A percentile compares a stretch with the other conserved stretches of the same genome.
Conservation (phyloP, 352 stramenopile genomes). For the Globisporangium polare region DNA sequence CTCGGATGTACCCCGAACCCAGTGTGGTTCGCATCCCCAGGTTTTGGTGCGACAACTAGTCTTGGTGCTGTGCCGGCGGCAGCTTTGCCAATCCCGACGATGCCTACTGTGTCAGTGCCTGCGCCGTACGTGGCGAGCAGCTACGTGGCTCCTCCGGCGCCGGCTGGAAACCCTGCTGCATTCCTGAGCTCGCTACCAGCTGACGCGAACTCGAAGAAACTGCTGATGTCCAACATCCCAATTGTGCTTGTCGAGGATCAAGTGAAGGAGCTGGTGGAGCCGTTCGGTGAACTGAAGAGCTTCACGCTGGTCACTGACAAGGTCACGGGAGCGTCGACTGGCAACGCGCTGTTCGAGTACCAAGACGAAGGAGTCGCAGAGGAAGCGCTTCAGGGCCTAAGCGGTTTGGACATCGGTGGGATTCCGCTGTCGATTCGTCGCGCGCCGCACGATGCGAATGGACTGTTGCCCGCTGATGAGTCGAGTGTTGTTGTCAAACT, state of each 20-base stretch:
- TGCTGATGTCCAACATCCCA: constrained; percentile 85
- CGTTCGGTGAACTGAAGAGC: constrained; percentile 70
- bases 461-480: constrained; percentile 25
- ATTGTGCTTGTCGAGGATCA: constrained; percentile 70
- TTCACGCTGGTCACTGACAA: constrained; percentile 66
- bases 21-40: constrained; percentile 59
- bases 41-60: constrained; percentile 13
- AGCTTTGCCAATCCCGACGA: constrained; percentile 1
- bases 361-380: constrained; percentile 49
- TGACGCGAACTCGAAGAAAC: constrained; percentile 28
- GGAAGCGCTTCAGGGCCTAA: constrained; percentile 63
- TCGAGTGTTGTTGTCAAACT: constrained; percentile 66
- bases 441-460: constrained; percentile 25
- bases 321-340: constrained; percentile 42
- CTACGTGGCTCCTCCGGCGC: neutral
- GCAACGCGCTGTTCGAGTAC: constrained; percentile 82
- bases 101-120: neutral
- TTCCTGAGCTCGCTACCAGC: constrained; percentile 7
- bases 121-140: neutral
- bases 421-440: constrained; percentile 61
- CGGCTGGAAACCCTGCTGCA: neutral
- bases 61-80: constrained; percentile 13
- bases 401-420: constrained; percentile 75
- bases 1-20: constrained; percentile 80
- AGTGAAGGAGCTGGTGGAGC: constrained; percentile 80